Conservation (phyloP, 2,329 filamentous ascomycete species). For the Ascochyta lentis region DNA sequence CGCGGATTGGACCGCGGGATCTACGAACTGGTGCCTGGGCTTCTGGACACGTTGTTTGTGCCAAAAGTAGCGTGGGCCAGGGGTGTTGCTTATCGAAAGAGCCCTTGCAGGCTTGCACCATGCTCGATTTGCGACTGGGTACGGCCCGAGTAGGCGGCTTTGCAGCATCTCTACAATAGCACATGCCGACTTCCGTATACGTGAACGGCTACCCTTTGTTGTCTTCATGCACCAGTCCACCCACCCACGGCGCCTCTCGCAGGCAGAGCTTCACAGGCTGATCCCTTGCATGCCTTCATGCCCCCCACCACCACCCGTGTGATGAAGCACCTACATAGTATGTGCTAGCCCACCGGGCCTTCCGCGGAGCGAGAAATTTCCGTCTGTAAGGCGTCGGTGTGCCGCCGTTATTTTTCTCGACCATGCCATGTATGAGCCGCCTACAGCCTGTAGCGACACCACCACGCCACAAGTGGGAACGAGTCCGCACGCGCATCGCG, state of each 20-base stretch:
- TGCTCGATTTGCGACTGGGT: conserved; percentile 48
- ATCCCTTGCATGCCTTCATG: conserved; percentile 20
- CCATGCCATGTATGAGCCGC: conserved; percentile 1
- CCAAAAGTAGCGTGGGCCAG: conserved; percentile 40
- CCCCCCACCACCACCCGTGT: conserved; percentile 23
- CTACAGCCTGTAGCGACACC: conserved; percentile 26
- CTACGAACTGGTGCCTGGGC: conserved; percentile 48
- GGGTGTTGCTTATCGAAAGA: conserved; percentile 21
- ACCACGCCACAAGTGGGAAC: conserved; percentile 20
- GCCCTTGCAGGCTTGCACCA: conserved; percentile 23
- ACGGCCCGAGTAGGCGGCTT: conserved; percentile 42
- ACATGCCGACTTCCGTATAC: conserved; percentile 18
- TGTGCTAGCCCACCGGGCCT: conserved; percentile 7
- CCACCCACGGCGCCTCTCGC: conserved; percentile 5
- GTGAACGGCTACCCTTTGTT: neutral
- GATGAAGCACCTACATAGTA: neutral
- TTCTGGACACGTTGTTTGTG: conserved; percentile 45
- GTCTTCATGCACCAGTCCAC: conserved; percentile 4
- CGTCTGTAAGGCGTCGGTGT: conserved; percentile 28
- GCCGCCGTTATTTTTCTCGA: conserved; percentile 14
- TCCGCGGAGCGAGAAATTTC: conserved; percentile 41
- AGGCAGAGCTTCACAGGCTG: conserved; percentile 18
- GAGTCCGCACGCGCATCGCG: conserved; percentile 29
- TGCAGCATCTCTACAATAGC: conserved; percentile 21
- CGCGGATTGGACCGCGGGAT: conserved; percentile 48